Base-by-base conservation (phyloP, 768 basidiomycete genomes). In the Dictyophora rubrovolvata region DNA sequence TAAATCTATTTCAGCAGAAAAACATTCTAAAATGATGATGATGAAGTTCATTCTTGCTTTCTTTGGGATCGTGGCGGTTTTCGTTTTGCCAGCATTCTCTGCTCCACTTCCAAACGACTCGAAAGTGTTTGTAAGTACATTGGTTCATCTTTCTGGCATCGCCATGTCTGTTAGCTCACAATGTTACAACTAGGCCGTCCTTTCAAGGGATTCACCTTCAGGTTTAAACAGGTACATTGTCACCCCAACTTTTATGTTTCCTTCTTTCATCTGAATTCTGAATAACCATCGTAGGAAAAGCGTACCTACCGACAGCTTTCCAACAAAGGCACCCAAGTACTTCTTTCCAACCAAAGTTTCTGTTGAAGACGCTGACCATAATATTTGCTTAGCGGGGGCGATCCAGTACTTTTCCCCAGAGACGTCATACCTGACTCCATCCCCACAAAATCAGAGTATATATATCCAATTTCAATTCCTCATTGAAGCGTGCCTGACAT, bases 361-460 rank as follows among this genome's bases (percentile, higher is more conserved):
- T 9, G 21, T 17, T 9, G 17, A 36, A 55, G 10, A 17, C 7
- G 42, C 14, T 28, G 17, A 47, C n/a, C 1, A 17, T 23, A n/a
- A 37, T 7, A 56, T 10, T 56, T 56, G 17, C 20, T 2, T 28
- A 58, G 56, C 17, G 48, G 48, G 0, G 56, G 56, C 17, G 36
- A 49, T 17, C 47, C 56, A 1, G 20, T 10, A 18, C 48, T 47
- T n/a, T 49, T 18, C 48, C 48, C 23, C n/a, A 20, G 56, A 22
- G 56, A 28, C 33, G 18, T 59, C n/a, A 53, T 59, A 20, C 50
- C 57, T 35, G 57, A 59, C 22, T n/a, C 50, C 12, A 53, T 35
- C 20, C 16, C 49, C 1, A 59, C 50, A 0, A 17, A 33, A 21
- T 22, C 47, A 4, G 21, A 42, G 55, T 48, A 46, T 46, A 36